Conservation (phyloP, 2,329 filamentous ascomycete species). For the Colletotrichum cordylinicola region DNA sequence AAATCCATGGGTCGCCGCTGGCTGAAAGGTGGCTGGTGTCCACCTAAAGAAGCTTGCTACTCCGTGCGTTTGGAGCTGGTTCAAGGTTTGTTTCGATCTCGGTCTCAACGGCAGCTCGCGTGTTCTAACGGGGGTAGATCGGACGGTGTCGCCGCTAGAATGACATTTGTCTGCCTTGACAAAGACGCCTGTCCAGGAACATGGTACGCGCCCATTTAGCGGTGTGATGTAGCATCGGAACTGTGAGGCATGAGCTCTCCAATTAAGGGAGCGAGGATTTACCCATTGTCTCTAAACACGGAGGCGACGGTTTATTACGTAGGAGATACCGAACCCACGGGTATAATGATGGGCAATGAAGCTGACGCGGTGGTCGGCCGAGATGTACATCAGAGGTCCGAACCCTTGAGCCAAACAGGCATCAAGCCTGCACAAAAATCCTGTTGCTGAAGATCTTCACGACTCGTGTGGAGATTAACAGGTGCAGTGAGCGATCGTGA, state of each 20-base stretch:
- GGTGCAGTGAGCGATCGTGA: background rate
- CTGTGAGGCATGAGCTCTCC: background rate
- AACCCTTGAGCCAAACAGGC: background rate
- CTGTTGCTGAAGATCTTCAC: conserved; percentile 1
- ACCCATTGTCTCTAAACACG: background rate
- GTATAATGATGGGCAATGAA: background rate
- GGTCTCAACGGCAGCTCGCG: conserved; percentile 13
- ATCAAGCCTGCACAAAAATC: background rate
- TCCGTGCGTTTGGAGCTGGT: conserved; percentile 10
- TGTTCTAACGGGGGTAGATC: conserved; percentile 8
- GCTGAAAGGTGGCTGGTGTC: background rate
- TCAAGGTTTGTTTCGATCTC: conserved; percentile 19
- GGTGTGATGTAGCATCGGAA: conserved; percentile 9
- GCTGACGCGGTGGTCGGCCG: conserved; percentile 2
- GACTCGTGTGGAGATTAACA: background rate
- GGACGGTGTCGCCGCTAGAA: conserved; percentile 6
- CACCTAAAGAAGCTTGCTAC: conserved; percentile 7
- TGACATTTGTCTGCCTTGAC: background rate
- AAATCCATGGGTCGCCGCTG: background rate
- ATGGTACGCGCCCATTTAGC: background rate
- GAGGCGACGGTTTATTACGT: background rate
- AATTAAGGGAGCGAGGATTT: background rate
- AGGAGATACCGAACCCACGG: background rate
- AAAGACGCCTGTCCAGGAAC: background rate
- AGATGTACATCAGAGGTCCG: background rate